Base-by-base conservation (phyloP, 768 basidiomycete species). In the Plicaturopsis crispa region DNA sequence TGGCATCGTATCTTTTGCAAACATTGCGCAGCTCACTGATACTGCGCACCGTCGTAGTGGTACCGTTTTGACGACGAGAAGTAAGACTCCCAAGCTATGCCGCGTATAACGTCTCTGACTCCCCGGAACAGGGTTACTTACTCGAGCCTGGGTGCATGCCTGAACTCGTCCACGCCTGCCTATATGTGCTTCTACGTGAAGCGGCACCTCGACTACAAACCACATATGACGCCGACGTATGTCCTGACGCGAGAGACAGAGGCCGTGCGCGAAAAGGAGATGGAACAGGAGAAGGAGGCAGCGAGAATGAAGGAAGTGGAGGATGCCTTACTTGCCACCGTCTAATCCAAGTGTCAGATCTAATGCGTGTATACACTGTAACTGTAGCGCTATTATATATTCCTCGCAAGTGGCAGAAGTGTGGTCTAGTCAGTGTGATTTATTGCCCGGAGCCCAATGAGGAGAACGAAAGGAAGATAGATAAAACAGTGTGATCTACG, bases 131-230 rank as follows among this genome's bases (percentile, higher is more conserved):
- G 83, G 59, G 88, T 93, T 7, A 79, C 79, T 1, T 72, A 70
- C 16, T 76, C 89, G 8, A 81, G 67, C 18, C 67, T 92, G 16
- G 67, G 72, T 6, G 71, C 72, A 1, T 84, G 83, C 39, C 67
- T 92, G 30, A 63, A 57, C 35, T 88, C 89, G 14, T n/a, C n/a
- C n/a, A n/a, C n/a, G n/a, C 70, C 77, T 35, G 83, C 88, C 4
- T 94, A 94, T 58, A 93, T 94, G 91, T 88, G 89, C 45, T 92
- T 93, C 63, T 96, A 94, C 54, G 87, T 90, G 44, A 93, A 93
- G 58, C 78, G 86, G 8, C 77, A 87, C 44, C 66, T 93, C 33
- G 86, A 92, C 45, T 93, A 92, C 61, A 83, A 80, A 55, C 78
- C 82, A 0, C 58, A 76, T 52, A 69, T 66, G 50, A 76, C 69